Conservation (phyloP, 495 filamentous ascomycete species). For the Rostrohypoxylon terebratum region DNA sequence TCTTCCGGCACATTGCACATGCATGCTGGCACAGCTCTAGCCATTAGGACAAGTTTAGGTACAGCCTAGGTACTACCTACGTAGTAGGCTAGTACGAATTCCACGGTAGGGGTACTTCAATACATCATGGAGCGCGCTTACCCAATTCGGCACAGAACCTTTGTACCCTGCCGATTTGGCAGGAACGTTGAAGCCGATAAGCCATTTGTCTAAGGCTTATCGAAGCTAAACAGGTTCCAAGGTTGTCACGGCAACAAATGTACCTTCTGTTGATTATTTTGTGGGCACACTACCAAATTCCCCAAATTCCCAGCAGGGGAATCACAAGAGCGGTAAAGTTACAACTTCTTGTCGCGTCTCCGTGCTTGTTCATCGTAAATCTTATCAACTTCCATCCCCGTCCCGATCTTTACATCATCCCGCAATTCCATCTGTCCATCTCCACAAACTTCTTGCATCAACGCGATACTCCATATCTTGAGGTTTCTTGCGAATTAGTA, state of each 20-base stretch:
- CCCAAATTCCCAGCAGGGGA: slow-evolving; percentile 1
- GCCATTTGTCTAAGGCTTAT: slow-evolving; percentile 3
- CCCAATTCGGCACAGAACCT: slow-evolving; percentile 9
- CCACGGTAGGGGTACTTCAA: neutral
- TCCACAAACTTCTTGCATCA: slow-evolving; percentile 1
- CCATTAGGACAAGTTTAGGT: no score
- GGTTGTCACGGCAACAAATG: slow-evolving; percentile 33
- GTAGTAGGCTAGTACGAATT: no score
- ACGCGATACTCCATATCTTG: neutral
- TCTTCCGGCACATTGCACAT: slow-evolving; percentile 24
- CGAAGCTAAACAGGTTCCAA: neutral
- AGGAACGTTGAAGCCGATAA: neutral
- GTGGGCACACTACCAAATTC: slow-evolving; percentile 18
- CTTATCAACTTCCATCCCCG: slow-evolving; percentile 10
- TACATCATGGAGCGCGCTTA: neutral
- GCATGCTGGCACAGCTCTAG: neutral
- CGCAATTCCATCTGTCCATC: slow-evolving; percentile 12
- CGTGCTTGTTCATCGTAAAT: slow-evolving; percentile 8
- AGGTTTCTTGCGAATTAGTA: slow-evolving; percentile 12
- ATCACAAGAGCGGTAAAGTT: slow-evolving; percentile 11
- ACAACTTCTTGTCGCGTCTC: slow-evolving; percentile 34
- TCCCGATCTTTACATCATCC: slow-evolving; percentile 22
- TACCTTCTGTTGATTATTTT: slow-evolving; percentile 42
- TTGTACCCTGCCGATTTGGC: slow-evolving; percentile 6
- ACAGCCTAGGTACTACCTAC: no score